Conservation (phyloP, 805 yeast species). For the Starmerella sp. region DNA sequence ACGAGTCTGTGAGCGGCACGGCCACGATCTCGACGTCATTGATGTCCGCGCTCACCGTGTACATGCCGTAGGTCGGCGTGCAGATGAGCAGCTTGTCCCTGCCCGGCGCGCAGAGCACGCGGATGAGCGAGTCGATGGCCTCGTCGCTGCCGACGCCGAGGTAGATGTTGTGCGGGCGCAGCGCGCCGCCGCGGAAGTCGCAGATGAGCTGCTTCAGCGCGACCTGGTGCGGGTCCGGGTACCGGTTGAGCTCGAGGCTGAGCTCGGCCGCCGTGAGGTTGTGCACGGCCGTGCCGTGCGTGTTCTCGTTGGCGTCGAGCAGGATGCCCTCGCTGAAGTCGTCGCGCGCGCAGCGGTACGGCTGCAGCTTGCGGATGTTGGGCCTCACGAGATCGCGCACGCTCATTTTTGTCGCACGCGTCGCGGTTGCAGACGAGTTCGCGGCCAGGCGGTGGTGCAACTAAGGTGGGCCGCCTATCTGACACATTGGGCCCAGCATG, state of each 20-base stretch:
- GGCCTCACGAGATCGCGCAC: slow-evolving; percentile 60
- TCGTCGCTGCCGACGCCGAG: slow-evolving; percentile 98
- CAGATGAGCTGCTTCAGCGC: slow-evolving; percentile 63
- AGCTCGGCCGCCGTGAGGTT: slow-evolving; percentile 37
- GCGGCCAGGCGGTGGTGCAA: background rate
- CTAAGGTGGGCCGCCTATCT: background rate
- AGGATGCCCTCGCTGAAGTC: slow-evolving; percentile 82
- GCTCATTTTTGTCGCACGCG: slow-evolving; percentile 8
- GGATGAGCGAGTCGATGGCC: slow-evolving; percentile 74
- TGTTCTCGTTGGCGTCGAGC: slow-evolving; percentile 91
- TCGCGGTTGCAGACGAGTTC: background rate
- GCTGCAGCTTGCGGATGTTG: slow-evolving; percentile 69
- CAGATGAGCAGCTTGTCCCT: slow-evolving; percentile 70
- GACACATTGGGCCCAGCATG: background rate
- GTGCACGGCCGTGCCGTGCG: slow-evolving; percentile 72
- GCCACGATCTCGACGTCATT: slow-evolving; percentile 72
- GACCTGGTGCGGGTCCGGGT: slow-evolving; percentile 93
- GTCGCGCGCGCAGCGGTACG: slow-evolving; percentile 94
- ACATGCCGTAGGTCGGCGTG: slow-evolving; percentile 98
- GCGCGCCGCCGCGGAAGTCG: slow-evolving; percentile 50
- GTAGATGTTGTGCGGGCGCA: slow-evolving; percentile 62
- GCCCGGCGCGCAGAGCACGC: slow-evolving; percentile 77
- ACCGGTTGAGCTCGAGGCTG: slow-evolving; percentile 60
- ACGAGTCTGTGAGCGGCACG: slow-evolving; percentile 50
- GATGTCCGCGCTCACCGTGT: slow-evolving; percentile 76